A percentile compares a stretch with the other conserved stretches of the same genome.
Conservation (phyloP, 2,329 filamentous ascomycete genomes). For the Exophiala viscosa region DNA sequence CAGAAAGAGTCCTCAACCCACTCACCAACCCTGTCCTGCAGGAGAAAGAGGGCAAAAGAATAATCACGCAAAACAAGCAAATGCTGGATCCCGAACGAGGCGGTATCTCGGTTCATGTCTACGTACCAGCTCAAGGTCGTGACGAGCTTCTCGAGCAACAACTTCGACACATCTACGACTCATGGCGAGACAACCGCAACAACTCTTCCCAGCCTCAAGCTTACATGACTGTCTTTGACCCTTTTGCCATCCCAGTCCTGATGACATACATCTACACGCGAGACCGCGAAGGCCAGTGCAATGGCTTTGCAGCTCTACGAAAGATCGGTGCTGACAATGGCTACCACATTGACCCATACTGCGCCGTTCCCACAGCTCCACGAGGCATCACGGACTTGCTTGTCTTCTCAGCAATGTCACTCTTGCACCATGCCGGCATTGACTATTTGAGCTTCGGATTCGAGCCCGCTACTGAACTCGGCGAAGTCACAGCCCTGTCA, state of each 20-base stretch:
- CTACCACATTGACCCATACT: slow-evolving; percentile 43
- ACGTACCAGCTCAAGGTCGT: slow-evolving; percentile 33
- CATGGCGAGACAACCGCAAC: slow-evolving; percentile 39
- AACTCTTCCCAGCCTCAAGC: slow-evolving; percentile 33
- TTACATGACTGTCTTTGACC: slow-evolving; percentile 42
- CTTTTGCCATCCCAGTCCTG: slow-evolving; percentile 36
- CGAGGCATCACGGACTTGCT: slow-evolving; percentile 40
- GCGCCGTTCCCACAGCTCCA: slow-evolving; percentile 34
- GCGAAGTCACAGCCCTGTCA: slow-evolving; percentile 35
- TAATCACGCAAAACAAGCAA: slow-evolving; percentile 37
- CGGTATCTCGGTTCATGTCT: slow-evolving; percentile 35
- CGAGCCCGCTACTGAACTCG: slow-evolving; percentile 35
- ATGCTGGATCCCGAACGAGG: slow-evolving; percentile 36
- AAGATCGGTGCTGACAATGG: slow-evolving; percentile 36
- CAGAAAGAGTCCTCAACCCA: slow-evolving; percentile 41
- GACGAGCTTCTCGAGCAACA: slow-evolving; percentile 33
- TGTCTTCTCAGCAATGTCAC: slow-evolving; percentile 37
- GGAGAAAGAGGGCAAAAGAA: slow-evolving; percentile 37
- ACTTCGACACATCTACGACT: slow-evolving; percentile 36
- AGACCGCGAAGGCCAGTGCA: slow-evolving; percentile 30
- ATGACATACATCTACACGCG: slow-evolving; percentile 43
- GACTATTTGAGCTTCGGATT: slow-evolving; percentile 40
- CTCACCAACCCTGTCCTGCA: slow-evolving; percentile 38
- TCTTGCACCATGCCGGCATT: slow-evolving; percentile 34
- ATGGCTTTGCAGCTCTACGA: slow-evolving; percentile 40